These are phyloP conservation scores for Nakazawaea populi DNA, from an alignment of 805 yeast species.

Conservation along the genomic window DNA sequence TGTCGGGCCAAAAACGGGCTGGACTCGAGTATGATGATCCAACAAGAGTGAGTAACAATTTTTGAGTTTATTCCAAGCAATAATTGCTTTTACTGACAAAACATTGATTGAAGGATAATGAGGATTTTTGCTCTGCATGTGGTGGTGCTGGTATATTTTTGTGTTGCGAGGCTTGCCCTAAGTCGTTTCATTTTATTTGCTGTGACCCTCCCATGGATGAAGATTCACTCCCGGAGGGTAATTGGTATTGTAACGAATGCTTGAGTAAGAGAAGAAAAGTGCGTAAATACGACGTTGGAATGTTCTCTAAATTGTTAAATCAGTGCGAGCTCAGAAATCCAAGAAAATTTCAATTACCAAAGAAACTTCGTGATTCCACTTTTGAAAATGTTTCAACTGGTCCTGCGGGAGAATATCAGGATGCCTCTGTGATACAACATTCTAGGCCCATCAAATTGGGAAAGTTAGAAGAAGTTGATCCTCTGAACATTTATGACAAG, in stretches of 20 bases:
- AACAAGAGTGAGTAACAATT: conserved; percentile 21
- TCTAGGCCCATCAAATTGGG: conserved; percentile 32
- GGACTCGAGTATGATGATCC: conserved; percentile 23
- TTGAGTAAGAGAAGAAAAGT: conserved; percentile 27
- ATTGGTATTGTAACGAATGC: conserved; percentile 88
- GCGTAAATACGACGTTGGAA: conserved; percentile 30
- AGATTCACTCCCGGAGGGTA: conserved; percentile 70
- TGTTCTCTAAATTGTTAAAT: conserved; percentile 52
- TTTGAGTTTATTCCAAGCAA: background rate
- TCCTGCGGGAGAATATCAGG: conserved; percentile 65
- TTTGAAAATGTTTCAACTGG: conserved; percentile 71
- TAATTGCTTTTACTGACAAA: background rate
- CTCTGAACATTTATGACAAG: conserved; percentile 60
- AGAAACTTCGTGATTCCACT: conserved; percentile 54
- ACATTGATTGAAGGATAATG: conserved; percentile 37
- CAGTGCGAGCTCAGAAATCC: conserved; percentile 57
- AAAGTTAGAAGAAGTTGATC: conserved; percentile 48
- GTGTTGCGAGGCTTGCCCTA: conserved; percentile 93
- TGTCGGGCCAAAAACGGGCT: conserved; percentile 26
- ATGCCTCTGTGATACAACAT: conserved; percentile 49
- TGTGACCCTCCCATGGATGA: conserved; percentile 86
- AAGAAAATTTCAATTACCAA: conserved; percentile 63
- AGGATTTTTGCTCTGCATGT: conserved; percentile 89
- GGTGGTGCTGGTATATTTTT: conserved; percentile 84
- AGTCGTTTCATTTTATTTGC: conserved; percentile 87